Conservation (phyloP, 2,329 filamentous ascomycete species). For the Anthostomella pinea region DNA sequence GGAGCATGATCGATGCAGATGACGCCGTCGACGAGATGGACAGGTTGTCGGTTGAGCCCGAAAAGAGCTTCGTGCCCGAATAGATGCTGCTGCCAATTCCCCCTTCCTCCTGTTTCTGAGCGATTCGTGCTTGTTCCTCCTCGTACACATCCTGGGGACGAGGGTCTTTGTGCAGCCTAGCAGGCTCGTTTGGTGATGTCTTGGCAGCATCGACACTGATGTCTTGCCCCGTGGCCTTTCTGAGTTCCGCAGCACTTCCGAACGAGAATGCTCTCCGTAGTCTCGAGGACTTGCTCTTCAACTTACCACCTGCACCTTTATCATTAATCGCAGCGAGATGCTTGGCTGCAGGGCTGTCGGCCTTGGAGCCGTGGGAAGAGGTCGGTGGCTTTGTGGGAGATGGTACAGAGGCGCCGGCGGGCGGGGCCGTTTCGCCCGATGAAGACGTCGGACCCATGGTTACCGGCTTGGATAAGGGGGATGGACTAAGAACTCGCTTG, state of each 20-base stretch:
- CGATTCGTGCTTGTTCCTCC: slow-evolving; percentile 87
- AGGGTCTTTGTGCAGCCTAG: slow-evolving; percentile 66
- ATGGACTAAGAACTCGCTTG: slow-evolving; percentile 65
- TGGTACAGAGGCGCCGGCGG: slow-evolving; percentile 30
- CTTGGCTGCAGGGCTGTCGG: slow-evolving; percentile 71
- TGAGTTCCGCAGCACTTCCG: slow-evolving; percentile 88
- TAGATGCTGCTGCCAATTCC: slow-evolving; percentile 95
- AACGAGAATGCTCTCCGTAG: slow-evolving; percentile 93
- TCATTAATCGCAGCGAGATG: slow-evolving; percentile 85
- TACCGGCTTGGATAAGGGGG: slow-evolving; percentile 70
- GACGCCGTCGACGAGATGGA: slow-evolving; percentile 89
- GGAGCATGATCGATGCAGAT: slow-evolving; percentile 88
- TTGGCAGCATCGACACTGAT: slow-evolving; percentile 28
- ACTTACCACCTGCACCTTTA: slow-evolving; percentile 73
- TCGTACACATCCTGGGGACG: slow-evolving; percentile 65
- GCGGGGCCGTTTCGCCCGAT: slow-evolving; percentile 39
- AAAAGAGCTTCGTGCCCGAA: slow-evolving; percentile 78
- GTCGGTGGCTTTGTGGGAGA: slow-evolving; percentile 32
- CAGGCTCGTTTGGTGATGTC: slow-evolving; percentile 38
- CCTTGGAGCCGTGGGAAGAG: slow-evolving; percentile 30
- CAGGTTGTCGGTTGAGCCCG: slow-evolving; percentile 89
- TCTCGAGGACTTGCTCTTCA: slow-evolving; percentile 81
- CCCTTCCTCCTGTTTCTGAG: slow-evolving; percentile 84
- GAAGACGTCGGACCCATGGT: slow-evolving; percentile 56
- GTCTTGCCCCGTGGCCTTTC: slow-evolving; percentile 68